Evolutionary conservation across 805 yeast genomes (phyloP).

Genomic region (Suhomyces sp.): DNA sequence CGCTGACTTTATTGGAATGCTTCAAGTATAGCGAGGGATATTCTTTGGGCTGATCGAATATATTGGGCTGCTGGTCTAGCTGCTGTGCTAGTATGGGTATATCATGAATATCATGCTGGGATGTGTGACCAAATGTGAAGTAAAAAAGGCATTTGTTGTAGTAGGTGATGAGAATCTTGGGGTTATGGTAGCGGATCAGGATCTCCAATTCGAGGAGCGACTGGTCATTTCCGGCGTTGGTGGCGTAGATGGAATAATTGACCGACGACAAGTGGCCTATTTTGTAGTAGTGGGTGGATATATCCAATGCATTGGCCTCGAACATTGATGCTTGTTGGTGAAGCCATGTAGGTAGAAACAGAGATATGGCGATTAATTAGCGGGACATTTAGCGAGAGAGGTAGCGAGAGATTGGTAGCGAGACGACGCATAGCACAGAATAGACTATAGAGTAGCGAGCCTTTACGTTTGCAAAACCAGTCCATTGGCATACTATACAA

Average conservation of each 20-base stretch:
- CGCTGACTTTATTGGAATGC: constrained; percentile 18
- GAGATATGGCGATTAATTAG: neutral
- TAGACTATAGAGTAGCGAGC: neutral
- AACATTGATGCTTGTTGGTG: constrained; percentile 1
- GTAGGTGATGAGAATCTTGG: constrained; percentile 38
- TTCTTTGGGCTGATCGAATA: constrained; percentile 15
- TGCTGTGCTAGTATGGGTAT: constrained; percentile 5
- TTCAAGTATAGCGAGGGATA: constrained; percentile 26
- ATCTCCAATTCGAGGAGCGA: constrained; percentile 40
- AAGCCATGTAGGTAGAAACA: neutral
- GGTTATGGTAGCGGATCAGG: constrained; percentile 32
- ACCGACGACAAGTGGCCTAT: constrained; percentile 35
- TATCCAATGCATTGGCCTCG: constrained; percentile 19
- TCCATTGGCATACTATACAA: neutral
- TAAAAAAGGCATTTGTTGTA: constrained; percentile 39
- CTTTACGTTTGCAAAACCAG: neutral
- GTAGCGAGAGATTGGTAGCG: neutral
- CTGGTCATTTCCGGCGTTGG: constrained; percentile 32
- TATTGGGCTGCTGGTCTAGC: neutral
- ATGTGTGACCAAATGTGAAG: constrained; percentile 30
- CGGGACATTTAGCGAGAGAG: neutral
- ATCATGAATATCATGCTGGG: neutral
- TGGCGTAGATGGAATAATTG: constrained; percentile 28
- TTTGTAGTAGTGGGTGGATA: constrained; percentile 39
- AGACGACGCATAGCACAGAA: neutral